A percentile compares a stretch with the other conserved stretches of the same genome.
Conservation (phyloP, 2,329 filamentous ascomycete genomes). For the Sporothrix euskadiensis region DNA sequence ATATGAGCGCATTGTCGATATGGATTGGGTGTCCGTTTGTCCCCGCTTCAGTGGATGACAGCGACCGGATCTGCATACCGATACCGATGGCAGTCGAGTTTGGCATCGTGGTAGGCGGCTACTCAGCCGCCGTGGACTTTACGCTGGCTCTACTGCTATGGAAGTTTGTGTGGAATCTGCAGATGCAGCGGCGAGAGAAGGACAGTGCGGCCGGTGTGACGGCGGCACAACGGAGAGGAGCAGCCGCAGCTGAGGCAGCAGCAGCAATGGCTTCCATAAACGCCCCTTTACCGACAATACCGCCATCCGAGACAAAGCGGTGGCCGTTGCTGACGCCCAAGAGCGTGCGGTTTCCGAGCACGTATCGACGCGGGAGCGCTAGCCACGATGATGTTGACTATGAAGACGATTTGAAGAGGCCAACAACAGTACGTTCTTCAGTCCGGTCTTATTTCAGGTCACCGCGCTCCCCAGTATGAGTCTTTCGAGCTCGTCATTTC, state of each 20-base stretch:
- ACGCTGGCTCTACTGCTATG: slow-evolving; percentile 37
- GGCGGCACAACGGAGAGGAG: background rate
- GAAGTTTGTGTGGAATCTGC: slow-evolving; percentile 37
- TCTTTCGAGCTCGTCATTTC: background rate
- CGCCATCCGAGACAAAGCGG: background rate
- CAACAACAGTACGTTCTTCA: background rate
- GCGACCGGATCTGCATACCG: slow-evolving; percentile 32
- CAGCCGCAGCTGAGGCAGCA: slow-evolving; percentile 4
- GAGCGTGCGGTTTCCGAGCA: background rate
- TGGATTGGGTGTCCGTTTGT: slow-evolving; percentile 27
- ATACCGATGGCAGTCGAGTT: slow-evolving; percentile 32
- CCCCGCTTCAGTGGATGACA: background rate
- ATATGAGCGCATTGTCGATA: slow-evolving; percentile 32
- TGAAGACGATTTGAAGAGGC: slow-evolving; percentile 6
- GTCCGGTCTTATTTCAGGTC: background rate
- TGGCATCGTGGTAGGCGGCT: slow-evolving; percentile 34
- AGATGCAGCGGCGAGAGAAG: slow-evolving; percentile 39
- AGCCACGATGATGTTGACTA: background rate
- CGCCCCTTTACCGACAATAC: background rate
- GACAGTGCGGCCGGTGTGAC: background rate
- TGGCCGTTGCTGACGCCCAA: slow-evolving; percentile 8
- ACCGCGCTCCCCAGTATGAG: background rate
- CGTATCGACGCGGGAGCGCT: background rate
- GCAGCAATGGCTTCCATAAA: background rate
- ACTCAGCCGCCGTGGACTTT: slow-evolving; percentile 36